These are phyloP conservation scores for Celoporthe dispersa DNA, from an alignment of 2,329 filamentous ascomycete genomes.

Conservation along the genomic window DNA sequence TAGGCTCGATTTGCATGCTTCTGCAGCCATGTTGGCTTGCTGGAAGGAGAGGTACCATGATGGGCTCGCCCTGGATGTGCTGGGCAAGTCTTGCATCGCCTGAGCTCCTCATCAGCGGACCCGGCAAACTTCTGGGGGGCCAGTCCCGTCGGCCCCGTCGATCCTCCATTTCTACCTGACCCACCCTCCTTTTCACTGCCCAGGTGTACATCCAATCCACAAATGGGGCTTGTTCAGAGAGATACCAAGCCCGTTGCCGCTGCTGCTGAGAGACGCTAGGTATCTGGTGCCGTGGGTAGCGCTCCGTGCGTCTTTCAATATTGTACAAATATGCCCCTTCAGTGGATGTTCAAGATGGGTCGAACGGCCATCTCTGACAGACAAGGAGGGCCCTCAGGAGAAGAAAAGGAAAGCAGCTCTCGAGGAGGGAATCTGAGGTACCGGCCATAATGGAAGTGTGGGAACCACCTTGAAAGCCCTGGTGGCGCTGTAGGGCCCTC, in stretches of 20 bases:
- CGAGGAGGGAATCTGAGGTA: neutral
- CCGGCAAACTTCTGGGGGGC: neutral
- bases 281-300: neutral
- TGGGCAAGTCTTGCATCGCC: neutral
- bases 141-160: neutral
- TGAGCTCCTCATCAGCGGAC: neutral
- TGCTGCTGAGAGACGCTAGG: neutral
- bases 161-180: neutral
- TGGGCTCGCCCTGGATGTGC: neutral
- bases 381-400: neutral
- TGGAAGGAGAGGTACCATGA: neutral
- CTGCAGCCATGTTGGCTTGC: neutral
- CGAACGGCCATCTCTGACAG: neutral
- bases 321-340: neutral
- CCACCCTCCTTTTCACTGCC: neutral
- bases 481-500: neutral
- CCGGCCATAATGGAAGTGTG: neutral
- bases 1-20: neutral
- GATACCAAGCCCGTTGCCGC: neutral
- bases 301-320: neutral
- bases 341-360: neutral
- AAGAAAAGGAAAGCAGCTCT: neutral
- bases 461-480: neutral
- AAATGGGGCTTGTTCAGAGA: neutral
- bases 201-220: neutral